Percentiles rank a stretch among this genome's conserved stretches.
Evolutionary conservation across 345 rosid genomes (phyloP).

Genomic region (Sonneratia alba): DNA sequence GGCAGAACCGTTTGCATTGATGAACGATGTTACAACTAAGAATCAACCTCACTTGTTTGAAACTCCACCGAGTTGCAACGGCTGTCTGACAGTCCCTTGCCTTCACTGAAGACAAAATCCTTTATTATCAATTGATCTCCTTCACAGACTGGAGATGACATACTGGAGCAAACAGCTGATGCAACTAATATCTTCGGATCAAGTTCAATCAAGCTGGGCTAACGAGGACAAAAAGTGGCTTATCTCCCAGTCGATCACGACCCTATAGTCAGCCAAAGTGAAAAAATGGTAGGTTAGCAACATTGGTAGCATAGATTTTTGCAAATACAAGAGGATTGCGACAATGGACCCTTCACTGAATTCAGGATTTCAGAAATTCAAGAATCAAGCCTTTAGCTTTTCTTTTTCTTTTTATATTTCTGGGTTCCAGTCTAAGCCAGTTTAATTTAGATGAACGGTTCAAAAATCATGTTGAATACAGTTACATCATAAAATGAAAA

Average conservation of each 20-base stretch:
- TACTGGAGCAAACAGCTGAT: not conserved
- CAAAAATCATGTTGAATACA: not conserved
- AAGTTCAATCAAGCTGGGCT: conserved; percentile 27
- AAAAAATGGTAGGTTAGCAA: not conserved
- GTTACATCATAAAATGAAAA: not conserved
- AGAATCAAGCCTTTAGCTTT: not conserved
- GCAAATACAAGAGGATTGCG: not conserved
- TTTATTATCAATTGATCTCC: not conserved
- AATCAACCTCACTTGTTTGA: not conserved
- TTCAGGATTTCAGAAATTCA: not conserved
- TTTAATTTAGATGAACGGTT: not conserved
- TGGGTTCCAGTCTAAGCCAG: not conserved
- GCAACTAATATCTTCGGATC: not conserved
- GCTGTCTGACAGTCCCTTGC: not conserved
- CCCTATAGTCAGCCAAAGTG: conserved; percentile 33
- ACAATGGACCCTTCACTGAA: not conserved
- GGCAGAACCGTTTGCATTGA: not conserved
- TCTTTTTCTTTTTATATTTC: not conserved
- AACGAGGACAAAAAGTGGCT: conserved; percentile 70
- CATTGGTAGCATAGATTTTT: not conserved
- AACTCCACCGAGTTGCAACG: not conserved
- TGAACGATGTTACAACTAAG: not conserved
- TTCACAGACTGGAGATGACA: not conserved
- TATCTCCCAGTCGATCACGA: conserved; percentile 63
- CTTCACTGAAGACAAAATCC: not conserved